Evolutionary conservation across 495 filamentous ascomycete species (phyloP).

Genomic region (Tetracladium setigerum): DNA sequence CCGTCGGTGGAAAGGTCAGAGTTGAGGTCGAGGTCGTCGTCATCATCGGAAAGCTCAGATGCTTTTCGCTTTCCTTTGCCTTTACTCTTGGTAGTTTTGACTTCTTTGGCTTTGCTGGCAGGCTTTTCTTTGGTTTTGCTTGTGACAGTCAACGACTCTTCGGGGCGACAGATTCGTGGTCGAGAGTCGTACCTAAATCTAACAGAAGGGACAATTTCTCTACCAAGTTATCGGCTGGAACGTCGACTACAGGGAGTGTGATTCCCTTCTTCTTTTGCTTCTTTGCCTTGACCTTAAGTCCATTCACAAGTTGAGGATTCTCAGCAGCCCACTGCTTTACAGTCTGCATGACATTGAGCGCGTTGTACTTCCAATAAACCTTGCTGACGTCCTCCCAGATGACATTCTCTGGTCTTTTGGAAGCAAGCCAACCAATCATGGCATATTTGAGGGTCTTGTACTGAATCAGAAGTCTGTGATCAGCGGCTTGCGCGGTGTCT

Average conservation of each 20-base stretch:
- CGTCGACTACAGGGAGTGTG: background rate
- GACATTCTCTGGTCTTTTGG: background rate
- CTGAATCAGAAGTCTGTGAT: slow-evolving; percentile 32
- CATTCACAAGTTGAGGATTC: slow-evolving; percentile 4
- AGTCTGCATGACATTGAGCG: background rate
- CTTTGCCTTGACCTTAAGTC: background rate
- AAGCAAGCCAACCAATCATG: slow-evolving; percentile 38
- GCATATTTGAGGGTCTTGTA: slow-evolving; percentile 35
- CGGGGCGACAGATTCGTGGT: background rate
- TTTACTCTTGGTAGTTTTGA: slow-evolving; percentile 6
- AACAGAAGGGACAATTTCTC: slow-evolving; percentile 4
- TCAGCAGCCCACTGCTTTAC: slow-evolving; percentile 7
- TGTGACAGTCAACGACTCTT: background rate
- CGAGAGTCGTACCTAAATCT: background rate
- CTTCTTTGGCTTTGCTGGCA: background rate
- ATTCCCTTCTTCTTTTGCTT: background rate
- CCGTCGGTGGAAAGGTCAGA: too few species aligned
- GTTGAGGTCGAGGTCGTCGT: background rate
- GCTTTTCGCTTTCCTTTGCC: too few species aligned
- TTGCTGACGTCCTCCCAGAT: slow-evolving; percentile 11
- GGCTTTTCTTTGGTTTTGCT: background rate
- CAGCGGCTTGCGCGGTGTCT: slow-evolving; percentile 17
- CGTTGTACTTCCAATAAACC: slow-evolving; percentile 13
- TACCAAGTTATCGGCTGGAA: background rate
- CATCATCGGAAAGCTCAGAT: background rate